Evolutionary conservation across 352 stramenopile genomes (phyloP).

Genomic region (Phytophthora nicotianae): DNA sequence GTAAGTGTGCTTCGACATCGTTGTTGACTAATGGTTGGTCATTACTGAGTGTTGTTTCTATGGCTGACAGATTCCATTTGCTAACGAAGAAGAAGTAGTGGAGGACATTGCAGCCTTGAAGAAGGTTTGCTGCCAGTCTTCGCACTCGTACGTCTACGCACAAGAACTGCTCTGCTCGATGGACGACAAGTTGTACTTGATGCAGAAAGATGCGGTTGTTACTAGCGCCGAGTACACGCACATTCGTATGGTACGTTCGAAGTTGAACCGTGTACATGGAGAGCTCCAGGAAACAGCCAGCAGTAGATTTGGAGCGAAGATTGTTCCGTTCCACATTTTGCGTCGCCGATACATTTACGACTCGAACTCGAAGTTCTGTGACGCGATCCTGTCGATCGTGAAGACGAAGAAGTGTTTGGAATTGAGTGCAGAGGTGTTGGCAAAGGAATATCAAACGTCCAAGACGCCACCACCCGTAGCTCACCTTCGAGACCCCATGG

Average conservation of each 20-base stretch:
- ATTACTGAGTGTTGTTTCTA: background rate
- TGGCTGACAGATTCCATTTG: slow-evolving; percentile 72
- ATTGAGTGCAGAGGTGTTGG: slow-evolving; percentile 57
- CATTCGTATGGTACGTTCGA: slow-evolving; percentile 68
- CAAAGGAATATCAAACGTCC: slow-evolving; percentile 64
- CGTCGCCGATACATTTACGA: slow-evolving; percentile 68
- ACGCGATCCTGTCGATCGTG: slow-evolving; percentile 77
- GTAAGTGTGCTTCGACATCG: slow-evolving; percentile 32
- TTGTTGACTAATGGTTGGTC: background rate
- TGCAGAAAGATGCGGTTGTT: slow-evolving; percentile 46
- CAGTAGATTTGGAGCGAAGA: slow-evolving; percentile 66
- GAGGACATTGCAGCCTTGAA: slow-evolving; percentile 76
- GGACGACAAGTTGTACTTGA: slow-evolving; percentile 66
- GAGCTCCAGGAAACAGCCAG: slow-evolving; percentile 79
- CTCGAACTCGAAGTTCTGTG: slow-evolving; percentile 58
- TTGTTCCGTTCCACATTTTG: slow-evolving; percentile 78
- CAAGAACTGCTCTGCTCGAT: slow-evolving; percentile 78
- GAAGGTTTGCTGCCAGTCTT: slow-evolving; percentile 87
- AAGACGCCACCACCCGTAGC: slow-evolving; percentile 62
- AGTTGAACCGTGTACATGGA: slow-evolving; percentile 72
- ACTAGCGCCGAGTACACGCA: slow-evolving; percentile 41
- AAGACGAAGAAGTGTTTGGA: slow-evolving; percentile 80
- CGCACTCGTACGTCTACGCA: slow-evolving; percentile 84
- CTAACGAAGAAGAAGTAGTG: slow-evolving; percentile 76
- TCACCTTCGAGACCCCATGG: slow-evolving; percentile 75